Conservation (phyloP, 2,329 filamentous ascomycete species). For the Gremmenia infestans region DNA sequence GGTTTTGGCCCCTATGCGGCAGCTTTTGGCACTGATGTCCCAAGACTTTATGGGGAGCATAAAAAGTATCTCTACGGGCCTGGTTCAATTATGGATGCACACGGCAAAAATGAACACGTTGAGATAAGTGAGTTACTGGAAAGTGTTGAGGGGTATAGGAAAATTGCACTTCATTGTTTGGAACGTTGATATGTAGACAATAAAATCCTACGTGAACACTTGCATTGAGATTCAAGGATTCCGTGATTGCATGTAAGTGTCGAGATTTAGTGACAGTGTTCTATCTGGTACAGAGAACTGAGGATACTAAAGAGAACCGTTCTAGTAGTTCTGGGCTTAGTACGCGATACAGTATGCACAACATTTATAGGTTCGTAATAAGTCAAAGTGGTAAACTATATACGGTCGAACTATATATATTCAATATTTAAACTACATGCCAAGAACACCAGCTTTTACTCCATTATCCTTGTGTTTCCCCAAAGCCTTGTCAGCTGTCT, state of each 20-base stretch:
- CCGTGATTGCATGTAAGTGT: no score
- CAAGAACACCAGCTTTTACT: neutral
- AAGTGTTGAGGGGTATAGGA: slow-evolving; percentile 73
- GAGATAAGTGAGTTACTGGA: slow-evolving; percentile 68
- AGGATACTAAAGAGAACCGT: no score
- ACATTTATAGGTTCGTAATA: no score
- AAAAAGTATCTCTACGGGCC: slow-evolving; percentile 59
- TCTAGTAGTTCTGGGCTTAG: no score
- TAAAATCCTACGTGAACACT: neutral
- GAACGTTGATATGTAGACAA: neutral
- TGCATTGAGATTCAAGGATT: no score
- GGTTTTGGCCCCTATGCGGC: slow-evolving; percentile 74
- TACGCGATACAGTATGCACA: no score
- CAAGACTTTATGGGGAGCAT: slow-evolving; percentile 31
- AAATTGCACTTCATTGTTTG: neutral
- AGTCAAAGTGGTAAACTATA: no score
- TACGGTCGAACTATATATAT: neutral
- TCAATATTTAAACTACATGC: neutral
- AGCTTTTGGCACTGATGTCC: slow-evolving; percentile 90
- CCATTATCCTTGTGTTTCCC: neutral
- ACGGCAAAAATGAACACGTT: slow-evolving; percentile 74
- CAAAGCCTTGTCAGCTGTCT: neutral
- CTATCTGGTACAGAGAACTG: no score
- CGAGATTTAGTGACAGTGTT: no score
- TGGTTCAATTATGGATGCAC: slow-evolving; percentile 75